These are phyloP conservation scores for Heimioporus sp. DNA, from an alignment of 768 basidiomycete genomes.

Conservation along the genomic window DNA sequence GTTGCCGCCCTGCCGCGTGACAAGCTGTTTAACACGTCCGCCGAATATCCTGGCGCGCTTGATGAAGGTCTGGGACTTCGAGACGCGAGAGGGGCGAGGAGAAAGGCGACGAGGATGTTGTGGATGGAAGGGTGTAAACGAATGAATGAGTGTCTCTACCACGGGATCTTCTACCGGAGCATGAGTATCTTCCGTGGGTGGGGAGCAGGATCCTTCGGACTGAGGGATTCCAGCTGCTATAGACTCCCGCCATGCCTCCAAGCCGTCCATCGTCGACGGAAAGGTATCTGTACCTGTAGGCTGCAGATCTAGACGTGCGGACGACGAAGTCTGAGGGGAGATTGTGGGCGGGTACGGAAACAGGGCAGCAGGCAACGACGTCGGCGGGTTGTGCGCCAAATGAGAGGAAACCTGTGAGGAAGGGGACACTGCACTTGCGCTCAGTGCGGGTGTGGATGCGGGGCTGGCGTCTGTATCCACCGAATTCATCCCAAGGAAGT, in stretches of 20 bases:
- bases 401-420: slow-evolving; percentile 15
- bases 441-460: slow-evolving; percentile 24
- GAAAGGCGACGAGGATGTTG: not conserved
- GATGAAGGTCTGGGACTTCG: slow-evolving; percentile 18
- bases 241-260: slow-evolving; percentile 30
- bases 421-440: slow-evolving; percentile 21
- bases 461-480: slow-evolving; percentile 19
- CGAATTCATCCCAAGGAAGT: slow-evolving; percentile 13
- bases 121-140: slow-evolving; percentile 9
- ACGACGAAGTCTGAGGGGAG: slow-evolving; percentile 8
- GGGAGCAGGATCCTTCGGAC: slow-evolving; percentile 14
- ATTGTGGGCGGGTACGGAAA: slow-evolving; percentile 14
- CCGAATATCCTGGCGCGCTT: slow-evolving; percentile 28
- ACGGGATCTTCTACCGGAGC: slow-evolving; percentile 4
- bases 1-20: slow-evolving; percentile 11
- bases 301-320: slow-evolving; percentile 18
- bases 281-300: slow-evolving; percentile 32
- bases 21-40: slow-evolving; percentile 28
- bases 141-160: slow-evolving; percentile 4
- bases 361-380: slow-evolving; percentile 10
- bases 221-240: slow-evolving; percentile 16
- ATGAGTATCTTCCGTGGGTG: slow-evolving; percentile 11
- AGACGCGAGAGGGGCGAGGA: not conserved
- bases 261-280: slow-evolving; percentile 27
- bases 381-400: slow-evolving; percentile 13